Conservation (phyloP, 2,329 filamentous ascomycete genomes). For the Orbilia ellipsospora region DNA sequence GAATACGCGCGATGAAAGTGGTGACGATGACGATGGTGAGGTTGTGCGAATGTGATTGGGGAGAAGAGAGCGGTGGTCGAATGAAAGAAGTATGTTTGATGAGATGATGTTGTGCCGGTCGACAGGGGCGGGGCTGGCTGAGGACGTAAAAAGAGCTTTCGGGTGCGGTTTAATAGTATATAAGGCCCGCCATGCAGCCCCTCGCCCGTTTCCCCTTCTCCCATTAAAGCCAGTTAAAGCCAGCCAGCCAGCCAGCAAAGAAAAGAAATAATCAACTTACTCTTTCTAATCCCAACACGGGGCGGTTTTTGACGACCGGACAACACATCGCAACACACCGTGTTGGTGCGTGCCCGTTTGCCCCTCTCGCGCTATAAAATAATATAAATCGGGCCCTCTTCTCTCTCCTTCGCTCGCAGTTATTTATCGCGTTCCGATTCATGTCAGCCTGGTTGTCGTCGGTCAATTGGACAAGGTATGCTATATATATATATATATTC, state of each 20-base stretch:
- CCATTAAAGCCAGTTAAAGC: too few relatives aligned
- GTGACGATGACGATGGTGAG: not conserved
- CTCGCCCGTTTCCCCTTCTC: slow-evolving; percentile 34
- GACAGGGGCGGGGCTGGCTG: slow-evolving; percentile 48
- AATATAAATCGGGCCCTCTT: not conserved
- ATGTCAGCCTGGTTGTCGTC: too few relatives aligned
- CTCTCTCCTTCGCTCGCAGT: too few relatives aligned
- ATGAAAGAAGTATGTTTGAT: not conserved
- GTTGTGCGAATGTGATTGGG: not conserved
- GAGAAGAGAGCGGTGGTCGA: not conserved
- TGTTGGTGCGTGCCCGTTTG: not conserved
- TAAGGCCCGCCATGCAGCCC: slow-evolving; percentile 56
- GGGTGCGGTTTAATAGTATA: slow-evolving; percentile 45
- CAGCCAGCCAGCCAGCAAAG: slow-evolving; percentile 1
- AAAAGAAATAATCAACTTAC: not conserved
- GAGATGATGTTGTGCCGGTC: slow-evolving; percentile 5
- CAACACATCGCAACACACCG: not conserved
- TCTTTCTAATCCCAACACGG: slow-evolving; percentile 1
- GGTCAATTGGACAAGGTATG: too few relatives aligned
- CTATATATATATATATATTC: too few relatives aligned
- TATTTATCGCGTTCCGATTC: too few relatives aligned
- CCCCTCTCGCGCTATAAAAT: slow-evolving; percentile 9
- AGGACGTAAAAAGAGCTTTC: not conserved
- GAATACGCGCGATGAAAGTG: not conserved
- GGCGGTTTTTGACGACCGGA: not conserved